A percentile compares a stretch with the other conserved stretches of the same genome.
Conservation (phyloP, 345 rosid species). For the Eucalyptus viminalis region DNA sequence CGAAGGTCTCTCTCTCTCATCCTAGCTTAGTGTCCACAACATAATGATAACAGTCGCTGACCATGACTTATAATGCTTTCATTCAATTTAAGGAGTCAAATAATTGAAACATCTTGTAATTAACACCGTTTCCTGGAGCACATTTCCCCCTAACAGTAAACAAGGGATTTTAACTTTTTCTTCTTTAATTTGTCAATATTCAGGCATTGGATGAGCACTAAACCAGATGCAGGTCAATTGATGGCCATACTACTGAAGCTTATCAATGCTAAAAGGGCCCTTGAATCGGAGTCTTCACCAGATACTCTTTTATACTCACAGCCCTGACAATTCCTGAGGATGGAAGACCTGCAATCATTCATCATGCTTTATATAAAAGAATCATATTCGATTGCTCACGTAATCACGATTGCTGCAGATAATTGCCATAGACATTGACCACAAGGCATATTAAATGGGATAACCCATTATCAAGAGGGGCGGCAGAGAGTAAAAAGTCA, state of each 20-base stretch:
- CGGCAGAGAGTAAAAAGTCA: constrained; percentile 20
- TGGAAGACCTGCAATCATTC: constrained; percentile 20
- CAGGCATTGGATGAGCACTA: constrained; percentile 33
- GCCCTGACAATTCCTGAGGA: constrained; percentile 66
- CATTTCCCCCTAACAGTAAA: rapidly evolving
- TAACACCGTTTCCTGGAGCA: neutral
- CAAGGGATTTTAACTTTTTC: neutral
- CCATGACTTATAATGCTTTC: neutral
- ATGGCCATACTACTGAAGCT: constrained; percentile 45
- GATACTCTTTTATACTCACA: constrained; percentile 77
- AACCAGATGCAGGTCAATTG: constrained; percentile 73
- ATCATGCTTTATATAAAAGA: neutral
- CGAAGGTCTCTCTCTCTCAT: constrained; percentile 1
- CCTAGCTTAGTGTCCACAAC: neutral
- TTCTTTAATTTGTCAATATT: neutral
- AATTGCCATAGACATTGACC: constrained; percentile 12
- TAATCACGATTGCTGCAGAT: neutral
- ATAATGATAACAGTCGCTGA: neutral
- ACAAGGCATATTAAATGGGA: constrained; percentile 21
- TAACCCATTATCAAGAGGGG: constrained; percentile 18
- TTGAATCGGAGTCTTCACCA: constrained; percentile 72
- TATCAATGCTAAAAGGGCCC: constrained; percentile 40
- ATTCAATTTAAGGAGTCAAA: neutral
- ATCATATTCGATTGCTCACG: neutral
- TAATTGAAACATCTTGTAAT: neutral